Conservation (phyloP, 1,139 yeast species). For the Debaryomyces coudertii region DNA sequence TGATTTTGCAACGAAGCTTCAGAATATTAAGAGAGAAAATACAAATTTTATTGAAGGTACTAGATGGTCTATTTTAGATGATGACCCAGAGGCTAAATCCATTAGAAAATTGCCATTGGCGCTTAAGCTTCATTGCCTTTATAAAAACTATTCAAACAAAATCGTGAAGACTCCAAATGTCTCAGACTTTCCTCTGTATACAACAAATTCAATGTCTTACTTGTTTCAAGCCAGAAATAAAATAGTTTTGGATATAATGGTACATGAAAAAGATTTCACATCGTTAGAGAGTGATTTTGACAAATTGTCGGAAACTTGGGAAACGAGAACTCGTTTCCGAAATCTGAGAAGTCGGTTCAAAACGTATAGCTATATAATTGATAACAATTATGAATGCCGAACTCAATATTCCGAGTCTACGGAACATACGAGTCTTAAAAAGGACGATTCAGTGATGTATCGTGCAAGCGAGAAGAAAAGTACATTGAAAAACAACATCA, state of each 20-base stretch:
- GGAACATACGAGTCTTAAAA: neutral
- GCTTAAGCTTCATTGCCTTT: slow-evolving; percentile 26
- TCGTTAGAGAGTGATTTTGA: neutral
- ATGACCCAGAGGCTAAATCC: slow-evolving; percentile 10
- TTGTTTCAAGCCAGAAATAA: slow-evolving; percentile 10
- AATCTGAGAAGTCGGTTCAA: neutral
- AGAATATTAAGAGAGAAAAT: slow-evolving; percentile 8
- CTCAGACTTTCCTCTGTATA: slow-evolving; percentile 5
- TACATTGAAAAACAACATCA: neutral
- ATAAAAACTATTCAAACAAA: slow-evolving; percentile 13
- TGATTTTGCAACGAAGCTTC: slow-evolving; percentile 10
- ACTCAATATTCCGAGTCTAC: neutral
- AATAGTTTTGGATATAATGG: slow-evolving; percentile 26
- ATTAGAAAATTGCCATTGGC: slow-evolving; percentile 28
- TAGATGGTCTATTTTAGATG: slow-evolving; percentile 25
- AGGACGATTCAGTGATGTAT: slow-evolving; percentile 1
- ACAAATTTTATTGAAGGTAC: slow-evolving; percentile 22
- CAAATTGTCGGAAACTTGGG: slow-evolving; percentile 10
- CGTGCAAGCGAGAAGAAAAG: slow-evolving; percentile 5
- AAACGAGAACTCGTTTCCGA: slow-evolving; percentile 10
- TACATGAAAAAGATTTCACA: slow-evolving; percentile 14
- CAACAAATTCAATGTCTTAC: slow-evolving; percentile 10
- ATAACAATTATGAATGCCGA: slow-evolving; percentile 7
- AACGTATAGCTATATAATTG: slow-evolving; percentile 11
- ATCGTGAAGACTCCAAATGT: slow-evolving; percentile 11